Percentiles rank a stretch among this genome's conserved stretches.
These are phyloP conservation scores for Diaporthe citriasiana DNA, from an alignment of 2,329 filamentous ascomycete genomes.

Conservation along the genomic window DNA sequence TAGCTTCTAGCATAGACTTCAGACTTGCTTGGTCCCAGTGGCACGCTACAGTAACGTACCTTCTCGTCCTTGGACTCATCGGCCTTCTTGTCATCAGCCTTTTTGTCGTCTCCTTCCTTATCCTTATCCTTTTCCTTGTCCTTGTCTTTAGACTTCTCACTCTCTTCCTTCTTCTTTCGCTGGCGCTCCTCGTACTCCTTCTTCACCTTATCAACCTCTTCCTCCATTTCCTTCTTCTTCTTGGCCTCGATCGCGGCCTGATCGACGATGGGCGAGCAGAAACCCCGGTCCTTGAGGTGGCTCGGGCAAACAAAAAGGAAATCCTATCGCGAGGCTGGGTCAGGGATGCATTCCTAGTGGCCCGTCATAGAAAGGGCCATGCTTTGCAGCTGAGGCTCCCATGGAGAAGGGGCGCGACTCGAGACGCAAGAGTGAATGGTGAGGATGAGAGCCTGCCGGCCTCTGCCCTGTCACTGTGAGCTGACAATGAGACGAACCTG, in stretches of 20 bases:
- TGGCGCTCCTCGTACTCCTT: conserved; percentile 84
- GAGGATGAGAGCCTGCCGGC: conserved; percentile 17
- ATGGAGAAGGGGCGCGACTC: conserved; percentile 31
- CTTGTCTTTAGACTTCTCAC: conserved; percentile 67
- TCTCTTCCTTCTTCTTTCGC: conserved; percentile 75
- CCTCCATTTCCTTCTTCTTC: conserved; percentile 75
- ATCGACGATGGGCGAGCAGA: conserved; percentile 82
- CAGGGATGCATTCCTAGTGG: conserved; percentile 3
- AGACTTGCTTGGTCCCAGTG: background rate
- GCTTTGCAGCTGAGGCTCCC: background rate
- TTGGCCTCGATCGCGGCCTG: conserved; percentile 74
- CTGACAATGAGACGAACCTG: conserved; percentile 70
- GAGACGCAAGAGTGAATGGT: conserved; percentile 12
- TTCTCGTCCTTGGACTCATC: conserved; percentile 50
- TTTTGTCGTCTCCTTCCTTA: conserved; percentile 56
- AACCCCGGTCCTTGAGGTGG: conserved; percentile 87
- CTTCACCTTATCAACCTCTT: conserved; percentile 75
- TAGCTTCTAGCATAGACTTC: conserved; percentile 45
- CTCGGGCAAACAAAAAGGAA: conserved; percentile 92
- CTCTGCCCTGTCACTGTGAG: conserved; percentile 28
- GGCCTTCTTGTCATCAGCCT: conserved; percentile 56
- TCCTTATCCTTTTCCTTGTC: conserved; percentile 60
- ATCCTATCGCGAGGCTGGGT: conserved; percentile 62
- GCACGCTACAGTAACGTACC: conserved; percentile 43
- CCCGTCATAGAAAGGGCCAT: accelerated